Evolutionary conservation across 2,329 filamentous ascomycete species (phyloP), one percentile per base, ranked within the genome.

Genomic region (Monilinia aucupariae): DNA sequence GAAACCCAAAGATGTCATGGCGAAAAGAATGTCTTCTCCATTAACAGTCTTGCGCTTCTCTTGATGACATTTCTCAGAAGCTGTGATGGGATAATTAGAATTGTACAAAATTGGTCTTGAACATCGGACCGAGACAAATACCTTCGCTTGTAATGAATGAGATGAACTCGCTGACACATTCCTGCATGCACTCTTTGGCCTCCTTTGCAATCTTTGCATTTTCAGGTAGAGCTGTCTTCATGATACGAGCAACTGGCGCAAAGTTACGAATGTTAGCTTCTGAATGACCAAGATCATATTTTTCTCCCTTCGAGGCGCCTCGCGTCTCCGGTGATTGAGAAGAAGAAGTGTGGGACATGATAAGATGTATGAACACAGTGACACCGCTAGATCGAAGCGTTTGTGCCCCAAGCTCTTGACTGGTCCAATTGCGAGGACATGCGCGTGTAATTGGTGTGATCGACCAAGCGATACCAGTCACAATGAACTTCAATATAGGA

Each of bases 21-120:
- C 94, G 75, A 97, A 99, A 52, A 99, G 81, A 65, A 99, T 99
- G 73, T 99, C 94, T 77, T 99, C 94, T 70, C 94, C 94, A 74
- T 99, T 99, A 69, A 99, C 94, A 0, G 94, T 99, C 81, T 99
- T 99, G 72, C 94, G 87, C 82, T 99, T 99, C 78, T 99, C 94
- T 77, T 97, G 94, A 76, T 99, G 94, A 74, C 94, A 99, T 78
- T 99, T 99, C 78, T 99, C 94, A 67, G 94, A 97, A 34, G 94
- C 94, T 97, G 74, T 75, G 70, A 71, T 60, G 62, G 55, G 52
- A 67, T 64, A 56, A 67, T 66, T 64, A 72, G 68, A 48, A 62
- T 22, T 58, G 55, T 43, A 64, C 61, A 66, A 54, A 37, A 39
- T 50, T 58, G 55, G 62, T 62, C 58, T 64, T 39, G 45, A 41